Percentiles rank a stretch among this genome's conserved stretches.
These are phyloP conservation scores for Trapa bicornis DNA, from an alignment of 345 rosid genomes.

Conservation along the genomic window DNA sequence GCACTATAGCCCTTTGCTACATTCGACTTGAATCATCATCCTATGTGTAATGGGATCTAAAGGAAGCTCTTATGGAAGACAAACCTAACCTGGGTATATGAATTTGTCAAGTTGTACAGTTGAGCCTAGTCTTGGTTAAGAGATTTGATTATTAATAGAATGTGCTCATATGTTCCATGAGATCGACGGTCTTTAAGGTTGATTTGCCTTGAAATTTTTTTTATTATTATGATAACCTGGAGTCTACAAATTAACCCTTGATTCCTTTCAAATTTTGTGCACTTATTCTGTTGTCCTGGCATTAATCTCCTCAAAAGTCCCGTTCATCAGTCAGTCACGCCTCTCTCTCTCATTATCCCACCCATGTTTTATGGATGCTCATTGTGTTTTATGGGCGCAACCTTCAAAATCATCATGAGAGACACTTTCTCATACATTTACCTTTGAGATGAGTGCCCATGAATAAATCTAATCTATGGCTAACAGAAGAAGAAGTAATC, in stretches of 20 bases:
- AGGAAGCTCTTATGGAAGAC: no score
- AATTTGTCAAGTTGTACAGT: no score
- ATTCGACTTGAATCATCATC: no score
- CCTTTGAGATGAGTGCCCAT: neutral
- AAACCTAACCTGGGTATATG: no score
- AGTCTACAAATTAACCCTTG: neutral
- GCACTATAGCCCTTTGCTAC: no score
- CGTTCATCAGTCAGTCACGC: neutral
- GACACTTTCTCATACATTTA: neutral
- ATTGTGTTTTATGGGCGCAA: neutral
- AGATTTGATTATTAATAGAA: no score
- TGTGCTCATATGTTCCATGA: no score
- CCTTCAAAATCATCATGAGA: neutral
- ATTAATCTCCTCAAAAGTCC: constrained; percentile 2
- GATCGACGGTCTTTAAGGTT: no score
- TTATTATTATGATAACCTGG: neutral
- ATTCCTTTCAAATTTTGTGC: neutral
- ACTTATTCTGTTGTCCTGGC: neutral
- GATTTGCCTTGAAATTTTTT: neutral
- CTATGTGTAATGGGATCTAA: no score
- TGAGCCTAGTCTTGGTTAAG: no score
- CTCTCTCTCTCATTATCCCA: neutral
- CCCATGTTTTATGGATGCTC: neutral
- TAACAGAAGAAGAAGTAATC: no score
- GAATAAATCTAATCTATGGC: no score